These are phyloP conservation scores for Tricladium varicosporioides DNA, from an alignment of 2,329 filamentous ascomycete genomes.

Conservation along the genomic window DNA sequence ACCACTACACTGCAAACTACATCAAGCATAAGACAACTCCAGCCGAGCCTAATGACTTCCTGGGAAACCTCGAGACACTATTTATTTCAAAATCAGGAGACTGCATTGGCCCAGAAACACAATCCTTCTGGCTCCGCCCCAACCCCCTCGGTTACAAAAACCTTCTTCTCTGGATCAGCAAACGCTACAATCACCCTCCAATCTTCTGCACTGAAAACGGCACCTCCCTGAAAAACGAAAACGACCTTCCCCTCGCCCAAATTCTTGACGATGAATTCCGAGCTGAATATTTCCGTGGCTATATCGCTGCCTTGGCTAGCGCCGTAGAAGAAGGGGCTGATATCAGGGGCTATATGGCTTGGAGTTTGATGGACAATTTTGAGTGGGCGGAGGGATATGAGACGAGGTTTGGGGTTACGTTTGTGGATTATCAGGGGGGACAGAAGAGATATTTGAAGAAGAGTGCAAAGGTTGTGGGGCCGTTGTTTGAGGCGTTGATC, in stretches of 20 bases:
- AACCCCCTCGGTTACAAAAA: constrained; percentile 74
- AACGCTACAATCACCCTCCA: constrained; percentile 71
- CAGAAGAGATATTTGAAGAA: constrained; percentile 83
- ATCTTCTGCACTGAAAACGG: constrained; percentile 92
- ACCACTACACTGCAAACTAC: constrained; percentile 89
- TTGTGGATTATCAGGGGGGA: constrained; percentile 75
- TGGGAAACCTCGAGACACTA: constrained; percentile 72
- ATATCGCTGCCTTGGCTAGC: constrained; percentile 73
- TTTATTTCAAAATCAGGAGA: constrained; percentile 70
- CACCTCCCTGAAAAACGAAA: constrained; percentile 80
- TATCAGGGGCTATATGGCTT: constrained; percentile 78
- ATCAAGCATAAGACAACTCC: constrained; percentile 68
- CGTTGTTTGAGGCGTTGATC: constrained; percentile 70
- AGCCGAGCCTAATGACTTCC: constrained; percentile 63
- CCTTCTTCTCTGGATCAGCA: constrained; percentile 72
- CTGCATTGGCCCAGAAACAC: constrained; percentile 76
- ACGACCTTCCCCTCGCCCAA: constrained; percentile 66
- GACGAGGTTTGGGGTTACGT: constrained; percentile 81
- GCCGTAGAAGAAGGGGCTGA: constrained; percentile 75
- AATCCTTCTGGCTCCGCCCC: constrained; percentile 78
- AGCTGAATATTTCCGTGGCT: constrained; percentile 73
- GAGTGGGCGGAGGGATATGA: constrained; percentile 76
- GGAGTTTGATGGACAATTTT: constrained; percentile 73
- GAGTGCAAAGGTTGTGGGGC: constrained; percentile 70
- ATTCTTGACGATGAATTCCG: constrained; percentile 82